Percentiles rank a stretch among this genome's conserved stretches.
Conservation (phyloP, 169 alveolate species). For the Plasmodium inui region DNA sequence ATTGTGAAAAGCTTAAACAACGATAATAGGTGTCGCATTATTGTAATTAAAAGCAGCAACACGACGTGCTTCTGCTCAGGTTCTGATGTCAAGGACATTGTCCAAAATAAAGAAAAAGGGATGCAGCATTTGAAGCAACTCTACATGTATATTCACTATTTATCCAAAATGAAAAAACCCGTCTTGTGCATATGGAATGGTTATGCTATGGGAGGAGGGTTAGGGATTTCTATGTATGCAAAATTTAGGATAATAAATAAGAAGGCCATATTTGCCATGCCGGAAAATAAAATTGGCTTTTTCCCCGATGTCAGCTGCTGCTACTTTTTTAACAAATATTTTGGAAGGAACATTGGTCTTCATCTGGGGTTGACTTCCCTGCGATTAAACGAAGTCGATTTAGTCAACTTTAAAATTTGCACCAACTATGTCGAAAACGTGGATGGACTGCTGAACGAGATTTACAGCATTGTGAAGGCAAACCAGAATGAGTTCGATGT, state of each 20-base stretch:
- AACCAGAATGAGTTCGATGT: constrained; percentile 19
- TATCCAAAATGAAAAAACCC: constrained; percentile 40
- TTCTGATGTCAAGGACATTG: constrained; percentile 54
- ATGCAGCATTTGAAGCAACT: constrained; percentile 56
- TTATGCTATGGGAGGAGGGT: constrained; percentile 68
- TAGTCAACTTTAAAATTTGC: constrained; percentile 50
- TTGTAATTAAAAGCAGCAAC: constrained; percentile 29
- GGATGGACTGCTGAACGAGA: constrained; percentile 15
- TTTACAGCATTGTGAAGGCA: constrained; percentile 12
- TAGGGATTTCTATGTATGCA: constrained; percentile 68
- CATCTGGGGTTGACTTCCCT: constrained; percentile 65
- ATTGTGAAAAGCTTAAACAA: constrained; percentile 49
- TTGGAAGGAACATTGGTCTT: constrained; percentile 56
- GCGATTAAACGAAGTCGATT: constrained; percentile 47
- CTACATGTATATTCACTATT: constrained; percentile 51
- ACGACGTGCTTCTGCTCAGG: constrained; percentile 50
- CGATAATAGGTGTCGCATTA: constrained; percentile 58
- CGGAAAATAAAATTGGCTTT: constrained; percentile 72
- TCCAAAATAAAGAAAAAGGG: constrained; percentile 67
- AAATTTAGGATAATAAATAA: constrained; percentile 27
- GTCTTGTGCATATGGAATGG: constrained; percentile 72
- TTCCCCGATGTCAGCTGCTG: constrained; percentile 54
- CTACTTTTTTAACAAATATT: constrained; percentile 65
- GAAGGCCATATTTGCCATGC: constrained; percentile 61
- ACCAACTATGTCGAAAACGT: constrained; percentile 33